Percentiles rank a stretch among this genome's conserved stretches.
Evolutionary conservation across 805 yeast genomes (phyloP).

Genomic region (Clavispora asparagi): DNA sequence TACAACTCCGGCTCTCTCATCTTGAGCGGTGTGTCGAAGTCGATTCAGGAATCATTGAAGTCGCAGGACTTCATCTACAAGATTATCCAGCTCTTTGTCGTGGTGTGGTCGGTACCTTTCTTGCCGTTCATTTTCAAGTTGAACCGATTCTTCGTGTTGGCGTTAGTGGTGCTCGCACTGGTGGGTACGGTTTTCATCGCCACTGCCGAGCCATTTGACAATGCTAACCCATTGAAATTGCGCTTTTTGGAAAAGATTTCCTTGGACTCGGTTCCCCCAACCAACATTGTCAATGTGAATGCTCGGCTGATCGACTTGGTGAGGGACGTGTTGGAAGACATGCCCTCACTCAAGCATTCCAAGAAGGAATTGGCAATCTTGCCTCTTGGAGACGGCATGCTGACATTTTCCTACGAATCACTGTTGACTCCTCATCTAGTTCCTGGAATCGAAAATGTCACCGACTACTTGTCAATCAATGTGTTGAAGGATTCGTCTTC

Average conservation of each 20-base stretch:
- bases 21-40: constrained; percentile 62
- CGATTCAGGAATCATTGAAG: constrained; percentile 58
- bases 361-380: constrained; percentile 29
- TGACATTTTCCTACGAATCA: constrained; percentile 49
- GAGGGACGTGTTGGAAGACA: constrained; percentile 43
- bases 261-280: constrained; percentile 24
- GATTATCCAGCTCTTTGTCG: constrained; percentile 23
- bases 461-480: constrained; percentile 46
- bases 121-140: constrained; percentile 68
- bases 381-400: constrained; percentile 40
- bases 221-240: constrained; percentile 61
- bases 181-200: constrained; percentile 33
- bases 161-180: constrained; percentile 28
- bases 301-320: constrained; percentile 49
- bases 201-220: constrained; percentile 54
- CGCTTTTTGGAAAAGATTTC: constrained; percentile 63
- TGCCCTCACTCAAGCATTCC: constrained; percentile 56
- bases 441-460: constrained; percentile 26
- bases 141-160: constrained; percentile 45
- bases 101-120: constrained; percentile 41
- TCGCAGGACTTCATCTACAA: constrained; percentile 35
- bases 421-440: constrained; percentile 38
- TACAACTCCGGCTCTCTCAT: constrained; percentile 51
- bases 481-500: constrained; percentile 47
- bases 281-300: constrained; percentile 39